A percentile compares a stretch with the other conserved stretches of the same genome.
phyloP scores from a whole-genome alignment of 257 asterid genomes.

The Solanum sejunctum region DNA sequence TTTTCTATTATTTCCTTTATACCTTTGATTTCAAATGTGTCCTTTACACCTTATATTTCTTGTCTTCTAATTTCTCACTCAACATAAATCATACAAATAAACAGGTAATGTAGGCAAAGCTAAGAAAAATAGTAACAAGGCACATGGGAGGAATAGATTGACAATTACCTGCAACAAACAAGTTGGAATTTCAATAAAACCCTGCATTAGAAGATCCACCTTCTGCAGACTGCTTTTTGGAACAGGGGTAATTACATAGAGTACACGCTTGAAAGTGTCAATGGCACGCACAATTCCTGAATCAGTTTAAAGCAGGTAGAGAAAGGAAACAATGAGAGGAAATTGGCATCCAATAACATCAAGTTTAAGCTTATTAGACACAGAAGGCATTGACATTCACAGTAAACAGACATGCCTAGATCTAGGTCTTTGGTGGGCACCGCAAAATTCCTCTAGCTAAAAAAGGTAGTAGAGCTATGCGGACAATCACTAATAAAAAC shows the following conservation, averaged over 20 bases:
- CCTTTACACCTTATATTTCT: not conserved
- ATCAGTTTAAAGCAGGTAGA: conserved; percentile 1
- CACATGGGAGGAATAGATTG: not conserved
- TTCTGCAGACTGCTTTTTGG: conserved; percentile 53
- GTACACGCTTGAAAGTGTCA: conserved; percentile 44
- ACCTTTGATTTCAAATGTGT: not conserved
- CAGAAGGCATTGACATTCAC: not conserved
- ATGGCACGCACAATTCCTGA: conserved; percentile 85
- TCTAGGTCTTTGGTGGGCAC: not conserved
- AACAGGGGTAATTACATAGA: conserved; percentile 71
- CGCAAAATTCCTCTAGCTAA: not conserved
- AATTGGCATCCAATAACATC: not conserved
- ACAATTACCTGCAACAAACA: conserved; percentile 62
- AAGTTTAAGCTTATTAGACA: not conserved
- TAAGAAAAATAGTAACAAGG: not conserved
- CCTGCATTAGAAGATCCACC: conserved; percentile 81
- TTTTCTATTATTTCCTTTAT: not conserved
- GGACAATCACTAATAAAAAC: not conserved
- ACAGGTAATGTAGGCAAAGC: not conserved
- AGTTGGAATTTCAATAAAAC: conserved; percentile 65
- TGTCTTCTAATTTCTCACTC: not conserved
- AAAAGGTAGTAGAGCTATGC: not conserved
- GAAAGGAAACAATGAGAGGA: not conserved
- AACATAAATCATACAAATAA: not conserved
- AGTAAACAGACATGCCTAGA: not conserved